These are phyloP conservation scores for Trichoderma atroviride DNA, from an alignment of 2,329 filamentous ascomycete species.

Conservation along the genomic window DNA sequence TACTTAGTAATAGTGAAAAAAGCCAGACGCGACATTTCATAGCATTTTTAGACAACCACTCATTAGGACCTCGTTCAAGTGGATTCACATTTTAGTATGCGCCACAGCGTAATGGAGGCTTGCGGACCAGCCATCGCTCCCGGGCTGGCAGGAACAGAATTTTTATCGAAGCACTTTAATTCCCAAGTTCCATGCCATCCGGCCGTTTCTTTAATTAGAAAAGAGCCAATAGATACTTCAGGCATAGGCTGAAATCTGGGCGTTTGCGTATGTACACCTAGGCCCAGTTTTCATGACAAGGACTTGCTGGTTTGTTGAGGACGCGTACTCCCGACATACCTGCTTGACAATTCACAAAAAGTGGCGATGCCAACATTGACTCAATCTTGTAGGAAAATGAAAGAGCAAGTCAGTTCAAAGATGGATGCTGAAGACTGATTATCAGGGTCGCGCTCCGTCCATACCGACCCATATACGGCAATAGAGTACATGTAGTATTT, in stretches of 20 bases:
- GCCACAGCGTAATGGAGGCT: not conserved
- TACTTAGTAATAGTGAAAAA: too few relatives aligned
- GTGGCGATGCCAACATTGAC: not conserved
- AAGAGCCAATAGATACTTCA: not conserved
- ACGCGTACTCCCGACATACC: not conserved
- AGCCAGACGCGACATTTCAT: too few relatives aligned
- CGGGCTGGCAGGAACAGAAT: not conserved
- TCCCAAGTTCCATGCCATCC: constrained; percentile 44
- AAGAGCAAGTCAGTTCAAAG: not conserved
- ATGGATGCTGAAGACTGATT: not conserved
- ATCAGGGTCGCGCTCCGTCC: not conserved
- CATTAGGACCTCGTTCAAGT: too few relatives aligned
- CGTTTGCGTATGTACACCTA: not conserved
- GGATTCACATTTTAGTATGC: not conserved
- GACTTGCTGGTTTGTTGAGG: not conserved
- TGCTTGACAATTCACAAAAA: not conserved
- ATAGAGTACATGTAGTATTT: not conserved
- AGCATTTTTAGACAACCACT: too few relatives aligned
- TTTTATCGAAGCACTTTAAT: not conserved
- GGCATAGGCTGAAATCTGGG: not conserved
- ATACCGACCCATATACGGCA: not conserved
- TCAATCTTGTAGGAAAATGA: not conserved
- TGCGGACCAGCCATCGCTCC: not conserved
- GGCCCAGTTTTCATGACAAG: not conserved
- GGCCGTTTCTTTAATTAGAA: constrained; percentile 41